Conservation (phyloP, 208 protist species). For the Leptomonas seymouri region DNA sequence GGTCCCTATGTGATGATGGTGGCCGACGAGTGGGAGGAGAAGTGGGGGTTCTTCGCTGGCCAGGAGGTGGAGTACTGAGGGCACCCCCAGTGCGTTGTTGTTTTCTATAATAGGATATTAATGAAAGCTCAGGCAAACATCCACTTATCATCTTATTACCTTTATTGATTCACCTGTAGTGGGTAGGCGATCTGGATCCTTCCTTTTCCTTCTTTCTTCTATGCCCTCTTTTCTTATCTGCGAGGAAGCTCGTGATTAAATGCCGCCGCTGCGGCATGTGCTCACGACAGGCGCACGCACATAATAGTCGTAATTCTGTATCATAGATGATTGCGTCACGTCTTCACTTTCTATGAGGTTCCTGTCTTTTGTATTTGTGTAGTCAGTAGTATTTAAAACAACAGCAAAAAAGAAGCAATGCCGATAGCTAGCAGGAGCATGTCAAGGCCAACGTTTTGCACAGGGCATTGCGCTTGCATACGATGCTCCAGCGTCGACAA, state of each 20-base stretch:
- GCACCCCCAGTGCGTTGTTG: constrained; percentile 10
- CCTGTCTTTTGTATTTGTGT: constrained; percentile 1
- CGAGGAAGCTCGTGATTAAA: neutral
- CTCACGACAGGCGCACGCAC: constrained; percentile 3
- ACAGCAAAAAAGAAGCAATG: neutral
- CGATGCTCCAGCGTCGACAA: too few species aligned
- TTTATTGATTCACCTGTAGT: constrained; percentile 14
- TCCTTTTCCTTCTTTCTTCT: constrained; percentile 10
- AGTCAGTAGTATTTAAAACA: constrained; percentile 16
- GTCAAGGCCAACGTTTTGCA: too few species aligned
- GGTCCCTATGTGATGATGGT: constrained; percentile 93
- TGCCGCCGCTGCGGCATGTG: neutral
- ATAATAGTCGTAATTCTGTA: constrained; percentile 1
- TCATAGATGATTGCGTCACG: neutral
- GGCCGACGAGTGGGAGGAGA: constrained; percentile 93
- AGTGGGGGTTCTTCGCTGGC: constrained; percentile 93
- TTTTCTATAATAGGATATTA: constrained; percentile 10
- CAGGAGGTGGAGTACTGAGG: constrained; percentile 90
- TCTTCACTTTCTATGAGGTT: constrained; percentile 21
- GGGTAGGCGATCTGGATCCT: constrained; percentile 19
- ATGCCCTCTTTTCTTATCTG: constrained; percentile 20
- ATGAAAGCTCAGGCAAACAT: constrained; percentile 8
- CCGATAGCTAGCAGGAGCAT: too few species aligned
- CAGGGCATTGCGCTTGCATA: too few species aligned
- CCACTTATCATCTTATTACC: constrained; percentile 16